Conservation (phyloP, 1,139 yeast species). For the Zygotorulaspora mrakii region DNA sequence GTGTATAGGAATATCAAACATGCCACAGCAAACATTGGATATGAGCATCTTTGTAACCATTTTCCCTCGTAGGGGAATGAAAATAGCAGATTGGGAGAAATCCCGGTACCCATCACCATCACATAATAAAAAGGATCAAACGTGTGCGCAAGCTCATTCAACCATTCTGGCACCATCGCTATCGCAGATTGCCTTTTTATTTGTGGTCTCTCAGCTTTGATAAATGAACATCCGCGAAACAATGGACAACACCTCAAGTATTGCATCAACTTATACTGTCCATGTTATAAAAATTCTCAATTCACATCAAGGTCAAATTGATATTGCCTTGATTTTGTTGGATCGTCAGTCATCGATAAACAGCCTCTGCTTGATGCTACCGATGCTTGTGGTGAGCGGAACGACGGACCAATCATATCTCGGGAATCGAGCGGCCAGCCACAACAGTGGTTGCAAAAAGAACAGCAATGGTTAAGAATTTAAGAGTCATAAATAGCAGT, state of each 20-base stretch:
- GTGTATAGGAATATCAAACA: conserved; percentile 46
- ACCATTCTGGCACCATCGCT: conserved; percentile 1
- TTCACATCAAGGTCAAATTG: too few relatives aligned
- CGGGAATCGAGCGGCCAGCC: neutral
- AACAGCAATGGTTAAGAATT: too few relatives aligned
- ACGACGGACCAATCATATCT: neutral
- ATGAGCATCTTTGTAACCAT: conserved; percentile 59
- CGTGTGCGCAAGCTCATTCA: conserved; percentile 3
- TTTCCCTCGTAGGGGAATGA: conserved; percentile 59
- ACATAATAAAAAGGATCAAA: conserved; percentile 65
- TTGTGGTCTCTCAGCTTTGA: neutral
- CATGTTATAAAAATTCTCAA: too few relatives aligned
- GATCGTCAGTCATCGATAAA: too few relatives aligned
- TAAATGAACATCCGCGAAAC: too few relatives aligned
- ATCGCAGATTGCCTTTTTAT: neutral
- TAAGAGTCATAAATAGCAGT: neutral
- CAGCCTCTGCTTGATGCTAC: too few relatives aligned
- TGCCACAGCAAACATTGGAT: conserved; percentile 56
- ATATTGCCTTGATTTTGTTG: too few relatives aligned
- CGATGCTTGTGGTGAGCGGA: neutral
- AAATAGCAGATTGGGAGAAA: conserved; percentile 56
- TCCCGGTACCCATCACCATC: conserved; percentile 82
- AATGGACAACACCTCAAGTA: too few relatives aligned
- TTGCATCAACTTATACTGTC: too few relatives aligned
- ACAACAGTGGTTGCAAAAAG: neutral